phyloP scores from a whole-genome alignment of 108 stramenopile species.

The Cyclostephanos invisitatus region DNA sequence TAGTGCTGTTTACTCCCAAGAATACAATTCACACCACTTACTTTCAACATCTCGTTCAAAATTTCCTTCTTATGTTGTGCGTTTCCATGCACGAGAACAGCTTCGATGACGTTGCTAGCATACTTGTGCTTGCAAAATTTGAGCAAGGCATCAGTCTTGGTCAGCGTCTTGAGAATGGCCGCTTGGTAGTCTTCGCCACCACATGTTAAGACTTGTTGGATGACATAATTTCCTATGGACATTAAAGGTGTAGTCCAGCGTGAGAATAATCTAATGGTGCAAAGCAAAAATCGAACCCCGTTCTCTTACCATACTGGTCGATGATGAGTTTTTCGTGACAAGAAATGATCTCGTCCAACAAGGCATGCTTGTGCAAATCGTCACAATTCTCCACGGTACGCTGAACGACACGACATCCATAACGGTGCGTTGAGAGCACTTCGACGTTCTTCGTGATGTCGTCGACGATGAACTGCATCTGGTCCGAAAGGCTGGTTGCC shows the following conservation, averaged over 20 bases:
- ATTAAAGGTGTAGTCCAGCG: not conserved
- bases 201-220: constrained; percentile 84
- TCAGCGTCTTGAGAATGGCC: constrained; percentile 64
- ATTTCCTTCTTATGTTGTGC: constrained; percentile 64
- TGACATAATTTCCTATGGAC: constrained; percentile 79
- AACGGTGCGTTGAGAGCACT: constrained; percentile 87
- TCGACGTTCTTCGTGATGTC: constrained; percentile 81
- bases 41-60: constrained; percentile 71
- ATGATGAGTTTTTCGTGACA: constrained; percentile 63
- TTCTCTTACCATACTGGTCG: constrained; percentile 62
- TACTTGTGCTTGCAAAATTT: constrained; percentile 93
- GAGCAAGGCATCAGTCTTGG: constrained; percentile 68
- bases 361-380: constrained; percentile 58
- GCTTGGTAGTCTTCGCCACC: constrained; percentile 71
- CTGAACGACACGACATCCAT: constrained; percentile 94
- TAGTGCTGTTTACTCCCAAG: not conserved
- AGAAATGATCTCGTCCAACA: constrained; percentile 59
- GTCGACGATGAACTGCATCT: constrained; percentile 91
- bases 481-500: constrained; percentile 54
- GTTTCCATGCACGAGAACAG: constrained; percentile 86
- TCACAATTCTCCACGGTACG: constrained; percentile 90
- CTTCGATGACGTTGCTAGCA: constrained; percentile 97
- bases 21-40: constrained; percentile 23
- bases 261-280: not conserved
- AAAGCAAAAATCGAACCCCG: not conserved